Evolutionary conservation across 208 protist genomes (phyloP).

Genomic region (Vickermania ingenoplastis): DNA sequence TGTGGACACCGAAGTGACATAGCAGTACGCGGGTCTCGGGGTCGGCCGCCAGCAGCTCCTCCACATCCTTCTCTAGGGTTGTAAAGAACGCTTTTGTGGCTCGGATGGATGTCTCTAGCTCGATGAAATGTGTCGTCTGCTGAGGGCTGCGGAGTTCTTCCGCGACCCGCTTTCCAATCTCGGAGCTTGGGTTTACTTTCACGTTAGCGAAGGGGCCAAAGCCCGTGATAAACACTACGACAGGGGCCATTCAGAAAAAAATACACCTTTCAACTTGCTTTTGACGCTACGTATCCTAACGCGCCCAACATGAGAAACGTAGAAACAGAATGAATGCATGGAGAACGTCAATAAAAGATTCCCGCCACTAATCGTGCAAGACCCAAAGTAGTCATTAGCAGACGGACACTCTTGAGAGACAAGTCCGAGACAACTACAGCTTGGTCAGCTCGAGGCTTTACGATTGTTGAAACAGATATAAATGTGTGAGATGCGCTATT

Average conservation of each 20-base stretch:
- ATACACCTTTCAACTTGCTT: neutral
- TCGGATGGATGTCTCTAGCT: slow-evolving; percentile 33
- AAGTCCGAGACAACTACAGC: too few species aligned
- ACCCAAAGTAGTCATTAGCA: too few species aligned
- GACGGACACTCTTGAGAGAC: too few species aligned
- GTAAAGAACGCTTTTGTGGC: slow-evolving; percentile 31
- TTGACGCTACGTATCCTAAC: too few species aligned
- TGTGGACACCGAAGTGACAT: slow-evolving; percentile 46
- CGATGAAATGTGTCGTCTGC: slow-evolving; percentile 20
- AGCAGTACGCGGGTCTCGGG: slow-evolving; percentile 24
- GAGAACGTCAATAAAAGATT: too few species aligned
- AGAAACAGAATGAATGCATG: too few species aligned
- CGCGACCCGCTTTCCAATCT: slow-evolving; percentile 22
- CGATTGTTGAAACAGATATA: too few species aligned
- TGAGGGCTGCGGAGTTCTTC: slow-evolving; percentile 13
- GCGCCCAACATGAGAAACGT: too few species aligned
- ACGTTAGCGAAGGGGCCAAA: slow-evolving; percentile 54
- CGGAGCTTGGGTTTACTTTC: slow-evolving; percentile 47
- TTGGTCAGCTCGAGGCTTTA: too few species aligned
- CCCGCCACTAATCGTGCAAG: too few species aligned
- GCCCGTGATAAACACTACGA: slow-evolving; percentile 50
- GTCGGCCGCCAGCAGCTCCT: slow-evolving; percentile 10
- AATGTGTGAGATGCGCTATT: too few species aligned
- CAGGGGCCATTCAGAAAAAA: neutral
- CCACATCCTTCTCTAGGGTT: slow-evolving; percentile 18